Evolutionary conservation across 495 filamentous ascomycete genomes (phyloP).

Genomic region (Penicillium soppii): DNA sequence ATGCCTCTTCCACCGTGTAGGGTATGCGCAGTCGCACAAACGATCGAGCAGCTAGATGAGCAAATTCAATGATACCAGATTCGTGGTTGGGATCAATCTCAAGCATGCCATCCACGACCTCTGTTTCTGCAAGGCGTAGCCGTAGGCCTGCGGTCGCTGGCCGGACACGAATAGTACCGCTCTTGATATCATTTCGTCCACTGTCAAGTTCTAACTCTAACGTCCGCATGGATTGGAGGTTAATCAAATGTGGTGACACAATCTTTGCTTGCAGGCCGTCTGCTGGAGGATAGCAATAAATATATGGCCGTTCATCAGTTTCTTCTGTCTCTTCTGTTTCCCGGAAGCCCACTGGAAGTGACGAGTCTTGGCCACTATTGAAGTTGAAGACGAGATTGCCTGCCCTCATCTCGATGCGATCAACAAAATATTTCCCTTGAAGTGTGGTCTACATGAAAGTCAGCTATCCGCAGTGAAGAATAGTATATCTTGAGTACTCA

Average conservation of each 20-base stretch:
- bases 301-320: constrained; percentile 36
- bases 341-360: constrained; percentile 39
- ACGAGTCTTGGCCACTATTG: constrained; percentile 30
- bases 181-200: constrained; percentile 74
- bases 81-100: constrained; percentile 56
- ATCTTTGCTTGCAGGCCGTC: constrained; percentile 51
- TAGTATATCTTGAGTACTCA: constrained; percentile 15
- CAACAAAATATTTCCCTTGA: constrained; percentile 73
- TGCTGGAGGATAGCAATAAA: constrained; percentile 51
- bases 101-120: constrained; percentile 55
- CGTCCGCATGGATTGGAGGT: constrained; percentile 72
- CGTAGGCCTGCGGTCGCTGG: constrained; percentile 86
- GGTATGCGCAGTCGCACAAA: constrained; percentile 66
- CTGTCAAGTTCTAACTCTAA: constrained; percentile 71
- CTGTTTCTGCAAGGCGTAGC: constrained; percentile 71
- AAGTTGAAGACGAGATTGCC: constrained; percentile 65
- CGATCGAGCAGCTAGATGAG: constrained; percentile 46
- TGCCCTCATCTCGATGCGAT: constrained; percentile 65
- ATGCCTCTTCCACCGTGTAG: constrained; percentile 80
- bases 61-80: constrained; percentile 67
- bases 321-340: constrained; percentile 41
- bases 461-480: constrained; percentile 10
- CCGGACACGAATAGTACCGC: constrained; percentile 68
- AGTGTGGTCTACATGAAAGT: constrained; percentile 54
- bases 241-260: constrained; percentile 49